phyloP scores from a whole-genome alignment of 2,329 filamentous ascomycete genomes.

The Colletotrichum chrysophilum region DNA sequence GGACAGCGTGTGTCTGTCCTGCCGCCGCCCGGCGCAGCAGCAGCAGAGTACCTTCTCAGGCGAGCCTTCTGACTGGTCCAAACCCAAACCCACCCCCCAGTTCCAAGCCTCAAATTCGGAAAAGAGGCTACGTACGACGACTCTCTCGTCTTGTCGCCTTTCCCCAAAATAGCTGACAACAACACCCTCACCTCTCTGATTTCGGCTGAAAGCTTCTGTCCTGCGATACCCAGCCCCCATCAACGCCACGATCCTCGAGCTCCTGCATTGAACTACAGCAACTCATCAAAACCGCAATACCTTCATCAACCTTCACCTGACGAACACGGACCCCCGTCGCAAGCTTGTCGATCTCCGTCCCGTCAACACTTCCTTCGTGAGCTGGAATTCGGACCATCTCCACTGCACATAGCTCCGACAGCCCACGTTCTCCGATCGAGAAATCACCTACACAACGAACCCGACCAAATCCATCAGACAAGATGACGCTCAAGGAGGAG shows the following conservation, averaged over 20 bases:
- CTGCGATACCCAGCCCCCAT: not conserved
- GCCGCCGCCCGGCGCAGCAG: not conserved
- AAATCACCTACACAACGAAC: not conserved
- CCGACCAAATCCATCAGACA: slow-evolving; percentile 38
- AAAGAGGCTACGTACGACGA: slow-evolving; percentile 23
- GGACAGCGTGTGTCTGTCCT: not conserved
- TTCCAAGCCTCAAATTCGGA: slow-evolving; percentile 21
- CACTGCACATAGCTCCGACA: slow-evolving; percentile 14
- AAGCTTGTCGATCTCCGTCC: slow-evolving; percentile 1
- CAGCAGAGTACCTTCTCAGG: not conserved
- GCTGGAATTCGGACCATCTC: slow-evolving; percentile 23
- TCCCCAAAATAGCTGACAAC: slow-evolving; percentile 18
- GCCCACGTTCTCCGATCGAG: slow-evolving; percentile 20
- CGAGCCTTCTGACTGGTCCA: slow-evolving; percentile 2
- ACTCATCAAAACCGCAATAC: not conserved
- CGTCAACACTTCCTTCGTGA: slow-evolving; percentile 11
- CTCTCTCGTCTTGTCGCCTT: not conserved
- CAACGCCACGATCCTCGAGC: not conserved
- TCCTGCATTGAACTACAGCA: not conserved
- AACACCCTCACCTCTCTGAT: not conserved
- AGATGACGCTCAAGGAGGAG: slow-evolving; percentile 75
- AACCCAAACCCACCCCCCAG: not conserved
- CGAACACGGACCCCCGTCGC: not conserved
- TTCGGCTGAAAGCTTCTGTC: not conserved
- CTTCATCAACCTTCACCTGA: not conserved